Evolutionary conservation across 164 flowering plant genomes (phyloP), one percentile per base, ranked within the genome.

Genomic region (Cinnamomum chago): DNA sequence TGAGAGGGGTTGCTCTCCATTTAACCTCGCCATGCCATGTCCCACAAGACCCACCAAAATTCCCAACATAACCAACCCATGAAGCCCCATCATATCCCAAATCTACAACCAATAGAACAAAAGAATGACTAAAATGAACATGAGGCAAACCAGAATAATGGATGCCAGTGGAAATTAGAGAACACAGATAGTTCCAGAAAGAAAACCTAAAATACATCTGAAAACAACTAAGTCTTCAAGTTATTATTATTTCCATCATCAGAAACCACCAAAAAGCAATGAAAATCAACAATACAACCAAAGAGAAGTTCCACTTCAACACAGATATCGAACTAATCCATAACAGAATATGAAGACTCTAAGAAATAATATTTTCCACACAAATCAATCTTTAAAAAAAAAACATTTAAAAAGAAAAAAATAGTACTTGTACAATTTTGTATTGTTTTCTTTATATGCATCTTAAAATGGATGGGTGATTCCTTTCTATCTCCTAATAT

Each of bases 1-100:
- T 3, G 98, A 81, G 5, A 93, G 85, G 27, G 98, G 93, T 30
- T 91, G 92, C 70, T 72, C 88, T n/a, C 84, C 90, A 72, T 83
- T 82, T 51, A 87, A 73, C 30, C 14, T 73, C 17, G 72, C 89
- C 64, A 33, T 75, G 27, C 82, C 76, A 65, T 77, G 60, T 65
- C 74, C 74, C 20, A 73, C 71, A 55, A 81, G 70, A 80, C 79
- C 81, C 76, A 77, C 67, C 27, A 88, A 62, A 73, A 80, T 72
- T 50, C 75, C 75, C 73, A 79, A 70, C 62, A 83, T 55, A 75
- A 77, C 27, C 28, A 74, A 27, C 58, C 73, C 70, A 65, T 75
- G 62, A 18, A 62, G 52, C 65, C 78, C 74, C 85, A 82, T 79
- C 75, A 71, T 23, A 17, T 65, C 62, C 62, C 14, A 52, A 70